Evolutionary conservation across 2,329 filamentous ascomycete genomes (phyloP).

Genomic region (Macroventuria anomochaeta): DNA sequence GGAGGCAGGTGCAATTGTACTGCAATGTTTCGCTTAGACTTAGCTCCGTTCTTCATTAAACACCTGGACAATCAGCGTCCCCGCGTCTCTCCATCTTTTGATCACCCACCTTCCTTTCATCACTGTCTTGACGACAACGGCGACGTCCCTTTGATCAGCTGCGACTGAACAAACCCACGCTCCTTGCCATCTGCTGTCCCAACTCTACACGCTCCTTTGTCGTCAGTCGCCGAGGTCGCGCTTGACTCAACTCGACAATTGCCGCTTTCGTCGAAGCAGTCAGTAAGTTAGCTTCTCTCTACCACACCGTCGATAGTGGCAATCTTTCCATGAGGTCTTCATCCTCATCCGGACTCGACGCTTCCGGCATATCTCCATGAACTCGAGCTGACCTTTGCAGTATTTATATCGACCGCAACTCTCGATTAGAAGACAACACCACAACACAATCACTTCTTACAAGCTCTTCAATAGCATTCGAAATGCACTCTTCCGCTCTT

Average conservation of each 20-base stretch:
- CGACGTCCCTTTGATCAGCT: constrained; percentile 2
- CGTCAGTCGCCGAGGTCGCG: constrained; percentile 11
- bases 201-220: constrained; percentile 5
- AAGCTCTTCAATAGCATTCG: constrained; percentile 17
- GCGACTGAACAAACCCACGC: not conserved
- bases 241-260: constrained; percentile 9
- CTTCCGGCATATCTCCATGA: constrained; percentile 13
- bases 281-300: constrained; percentile 9
- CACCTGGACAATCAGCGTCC: constrained; percentile 7
- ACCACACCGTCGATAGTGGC: constrained; percentile 2
- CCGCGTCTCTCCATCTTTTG: not conserved
- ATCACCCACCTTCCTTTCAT: not conserved
- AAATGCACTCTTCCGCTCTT: constrained; percentile 38
- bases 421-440: not conserved
- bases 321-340: constrained; percentile 4
- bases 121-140: constrained; percentile 11
- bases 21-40: constrained; percentile 4
- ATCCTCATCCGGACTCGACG: constrained; percentile 3
- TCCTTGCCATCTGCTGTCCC: not conserved
- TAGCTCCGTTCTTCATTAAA: constrained; percentile 10
- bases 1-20: constrained; percentile 1
- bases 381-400: constrained; percentile 1
- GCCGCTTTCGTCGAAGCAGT: constrained; percentile 17
- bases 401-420: constrained; percentile 11
- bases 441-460: constrained; percentile 7